These are phyloP conservation scores for Sugiyamaella smithiae DNA, from an alignment of 805 yeast species.

Conservation along the genomic window DNA sequence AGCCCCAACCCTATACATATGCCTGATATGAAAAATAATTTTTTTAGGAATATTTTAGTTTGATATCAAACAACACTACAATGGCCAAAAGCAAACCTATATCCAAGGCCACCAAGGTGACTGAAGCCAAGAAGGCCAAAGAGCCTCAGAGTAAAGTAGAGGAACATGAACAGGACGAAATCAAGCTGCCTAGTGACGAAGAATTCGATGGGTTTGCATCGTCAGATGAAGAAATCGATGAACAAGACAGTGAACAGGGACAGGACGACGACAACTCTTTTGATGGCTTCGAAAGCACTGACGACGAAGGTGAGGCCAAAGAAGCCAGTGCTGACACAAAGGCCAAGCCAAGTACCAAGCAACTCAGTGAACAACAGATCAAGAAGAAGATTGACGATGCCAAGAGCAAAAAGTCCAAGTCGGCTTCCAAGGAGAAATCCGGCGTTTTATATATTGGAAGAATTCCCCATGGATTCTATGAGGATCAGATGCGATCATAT, in stretches of 20 bases:
- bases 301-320: constrained; percentile 30
- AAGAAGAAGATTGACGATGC: constrained; percentile 18
- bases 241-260: constrained; percentile 8
- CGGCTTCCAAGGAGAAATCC: constrained; percentile 16
- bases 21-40: too few relatives aligned
- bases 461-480: constrained; percentile 90
- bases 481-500: constrained; percentile 64
- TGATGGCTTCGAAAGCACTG: constrained; percentile 28
- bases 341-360: constrained; percentile 13
- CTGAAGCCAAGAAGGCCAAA: neutral
- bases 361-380: constrained; percentile 16
- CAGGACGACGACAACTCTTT: constrained; percentile 22
- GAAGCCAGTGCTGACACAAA: constrained; percentile 10
- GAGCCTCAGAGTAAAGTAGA: constrained; percentile 1
- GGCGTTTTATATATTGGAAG: constrained; percentile 89
- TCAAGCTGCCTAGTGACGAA: constrained; percentile 3
- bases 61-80: neutral
- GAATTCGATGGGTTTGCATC: constrained; percentile 24
- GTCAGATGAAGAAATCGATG: constrained; percentile 19
- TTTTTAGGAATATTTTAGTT: too few relatives aligned
- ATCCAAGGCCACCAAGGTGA: neutral
- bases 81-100: constrained; percentile 15
- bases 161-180: constrained; percentile 4
- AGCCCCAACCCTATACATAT: too few relatives aligned
- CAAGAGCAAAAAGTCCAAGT: constrained; percentile 25